Conservation (phyloP, 2,329 filamentous ascomycete species). For the Paecilomyces dactylethromorphus region DNA sequence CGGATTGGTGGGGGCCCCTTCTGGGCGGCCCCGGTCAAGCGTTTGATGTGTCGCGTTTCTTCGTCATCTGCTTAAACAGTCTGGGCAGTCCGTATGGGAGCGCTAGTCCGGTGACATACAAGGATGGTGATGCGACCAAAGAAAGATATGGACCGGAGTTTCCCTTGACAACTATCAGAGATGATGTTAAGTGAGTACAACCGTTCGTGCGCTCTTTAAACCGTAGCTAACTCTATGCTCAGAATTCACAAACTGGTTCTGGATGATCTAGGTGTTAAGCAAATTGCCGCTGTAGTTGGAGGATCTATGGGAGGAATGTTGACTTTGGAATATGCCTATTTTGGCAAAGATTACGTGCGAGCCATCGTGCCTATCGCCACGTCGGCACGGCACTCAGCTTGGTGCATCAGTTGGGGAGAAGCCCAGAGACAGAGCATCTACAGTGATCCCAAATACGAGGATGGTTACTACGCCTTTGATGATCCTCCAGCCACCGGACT, state of each 20-base stretch:
- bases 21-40: slow-evolving; percentile 47
- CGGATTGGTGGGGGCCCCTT: slow-evolving; percentile 53
- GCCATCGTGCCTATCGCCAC: slow-evolving; percentile 52
- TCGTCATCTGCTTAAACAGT: slow-evolving; percentile 49
- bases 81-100: slow-evolving; percentile 51
- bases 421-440: slow-evolving; percentile 68
- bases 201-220: background rate
- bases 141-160: slow-evolving; percentile 92
- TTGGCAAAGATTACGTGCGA: slow-evolving; percentile 57
- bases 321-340: slow-evolving; percentile 58
- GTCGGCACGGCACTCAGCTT: slow-evolving; percentile 50
- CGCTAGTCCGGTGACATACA: slow-evolving; percentile 61
- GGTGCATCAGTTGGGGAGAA: slow-evolving; percentile 56
- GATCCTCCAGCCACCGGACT: slow-evolving; percentile 83
- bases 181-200: slow-evolving; percentile 76
- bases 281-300: slow-evolving; percentile 50
- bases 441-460: slow-evolving; percentile 95
- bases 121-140: slow-evolving; percentile 67
- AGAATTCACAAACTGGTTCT: slow-evolving; percentile 50
- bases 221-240: slow-evolving; percentile 6
- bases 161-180: slow-evolving; percentile 86
- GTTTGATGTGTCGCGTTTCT: slow-evolving; percentile 48
- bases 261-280: slow-evolving; percentile 47
- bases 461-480: slow-evolving; percentile 85
- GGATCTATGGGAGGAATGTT: slow-evolving; percentile 56